Base-by-base conservation (phyloP, 2,329 filamentous ascomycete genomes). In the Biscogniauxia sp. region DNA sequence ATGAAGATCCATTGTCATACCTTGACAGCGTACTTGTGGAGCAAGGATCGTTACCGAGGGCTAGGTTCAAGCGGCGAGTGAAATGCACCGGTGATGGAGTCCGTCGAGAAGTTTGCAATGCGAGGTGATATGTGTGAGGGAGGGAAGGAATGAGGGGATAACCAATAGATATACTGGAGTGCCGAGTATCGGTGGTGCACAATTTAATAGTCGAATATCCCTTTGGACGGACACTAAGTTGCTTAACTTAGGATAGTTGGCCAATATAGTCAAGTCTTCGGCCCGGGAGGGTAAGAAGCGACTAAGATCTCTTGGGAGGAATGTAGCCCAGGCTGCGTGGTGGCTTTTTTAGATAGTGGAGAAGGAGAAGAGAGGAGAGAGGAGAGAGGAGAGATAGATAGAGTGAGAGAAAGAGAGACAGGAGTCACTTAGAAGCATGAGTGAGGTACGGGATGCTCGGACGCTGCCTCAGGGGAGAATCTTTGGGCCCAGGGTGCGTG, bases 1-100 rank as follows among this genome's bases (percentile, higher is more conserved):
- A 74, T 78, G 66, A 73, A 69, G 63, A 25, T 69, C 61, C 68
- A 71, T 72, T 59, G 53, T 67, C 51, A 58, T 63, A 64, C 57
- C 54, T 61, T 26, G 61, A 13, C 26, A 28, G 25, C 26, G 20
- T 28, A 54, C 20, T 45, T 37, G 52, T 28, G 55, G 51, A 62
- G 53, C 55, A 59, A 62, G 53, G 61, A 50, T 61, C 53, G 62
- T 53, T 53, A 58, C 57, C 54, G 62, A 65, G 54, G 59, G 50
- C 59, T 32, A 51, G 25, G 54, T 45, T 66, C 59, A 53, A 28
- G 62, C 53, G 59, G 45, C 54, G 61, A 63, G 55, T 54, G 55
- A 54, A 59, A 51, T 50, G 60, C 23, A 57, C 60, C 54, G 56
- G 58, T 15, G 56, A 58, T 61, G 59, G 55, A 58, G 54, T 51